A percentile compares a stretch with the other conserved stretches of the same genome.
Conservation (phyloP, 164 flowering plant species). For the Pachysandra terminalis region DNA sequence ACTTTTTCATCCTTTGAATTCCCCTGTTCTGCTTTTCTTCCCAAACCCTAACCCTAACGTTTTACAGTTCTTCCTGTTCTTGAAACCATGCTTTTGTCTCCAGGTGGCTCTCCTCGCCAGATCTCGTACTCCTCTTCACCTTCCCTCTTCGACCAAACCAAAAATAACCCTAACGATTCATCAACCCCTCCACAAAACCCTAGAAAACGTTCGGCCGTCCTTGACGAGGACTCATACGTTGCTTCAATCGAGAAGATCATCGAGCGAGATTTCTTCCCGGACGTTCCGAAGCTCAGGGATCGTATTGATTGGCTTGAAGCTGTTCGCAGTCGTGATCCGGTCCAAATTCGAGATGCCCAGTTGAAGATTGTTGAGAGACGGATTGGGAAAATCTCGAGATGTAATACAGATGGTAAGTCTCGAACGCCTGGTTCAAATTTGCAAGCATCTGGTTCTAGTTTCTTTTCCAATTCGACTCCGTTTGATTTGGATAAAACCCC, state of each 20-base stretch:
- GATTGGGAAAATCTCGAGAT: constrained; percentile 19
- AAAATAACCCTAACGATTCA: constrained; percentile 11
- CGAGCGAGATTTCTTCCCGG: constrained; percentile 94
- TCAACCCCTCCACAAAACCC: constrained; percentile 17
- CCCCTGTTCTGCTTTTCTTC: too few relatives aligned
- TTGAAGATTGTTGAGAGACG: constrained; percentile 91
- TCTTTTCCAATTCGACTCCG: constrained; percentile 40
- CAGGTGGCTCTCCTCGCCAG: constrained; percentile 89
- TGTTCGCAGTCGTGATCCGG: constrained; percentile 61
- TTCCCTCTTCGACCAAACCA: constrained; percentile 14
- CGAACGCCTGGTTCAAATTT: constrained; percentile 38
- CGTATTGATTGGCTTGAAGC: constrained; percentile 93
- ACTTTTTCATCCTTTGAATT: too few relatives aligned
- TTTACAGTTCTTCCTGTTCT: not conserved
- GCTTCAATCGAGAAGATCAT: constrained; percentile 82
- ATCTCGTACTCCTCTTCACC: constrained; percentile 47
- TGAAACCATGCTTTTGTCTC: constrained; percentile 71
- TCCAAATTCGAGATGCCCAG: constrained; percentile 84
- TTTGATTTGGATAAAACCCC: constrained; percentile 45
- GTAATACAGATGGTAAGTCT: constrained; percentile 25
- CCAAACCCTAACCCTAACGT: constrained; percentile 8
- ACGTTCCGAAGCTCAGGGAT: constrained; percentile 81
- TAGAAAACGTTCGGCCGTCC: constrained; percentile 36
- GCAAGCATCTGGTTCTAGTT: constrained; percentile 33
- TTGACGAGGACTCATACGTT: constrained; percentile 84